A percentile compares a stretch with the other conserved stretches of the same genome.
phyloP scores from a whole-genome alignment of 345 rosid genomes.

The Luvunga scandens region DNA sequence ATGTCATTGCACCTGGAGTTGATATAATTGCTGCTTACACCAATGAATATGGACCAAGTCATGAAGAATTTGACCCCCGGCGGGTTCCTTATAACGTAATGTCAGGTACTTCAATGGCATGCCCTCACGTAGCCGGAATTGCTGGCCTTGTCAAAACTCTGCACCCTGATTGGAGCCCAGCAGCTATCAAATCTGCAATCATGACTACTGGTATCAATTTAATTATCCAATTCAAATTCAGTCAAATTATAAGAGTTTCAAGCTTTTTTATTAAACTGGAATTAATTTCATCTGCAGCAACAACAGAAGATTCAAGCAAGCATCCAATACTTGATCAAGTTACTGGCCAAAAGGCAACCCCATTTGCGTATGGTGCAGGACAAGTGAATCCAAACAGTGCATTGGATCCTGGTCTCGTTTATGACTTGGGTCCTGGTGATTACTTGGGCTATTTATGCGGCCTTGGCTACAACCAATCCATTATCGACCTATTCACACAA shows the following conservation, averaged over 20 bases:
- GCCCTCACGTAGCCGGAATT: slow-evolving; percentile 54
- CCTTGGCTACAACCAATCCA: neutral
- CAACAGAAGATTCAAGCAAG: slow-evolving; percentile 18
- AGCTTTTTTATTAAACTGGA: too few species aligned
- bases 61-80: slow-evolving; percentile 12
- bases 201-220: slow-evolving; percentile 45
- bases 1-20: slow-evolving; percentile 59
- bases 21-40: slow-evolving; percentile 42
- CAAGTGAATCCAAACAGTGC: slow-evolving; percentile 10
- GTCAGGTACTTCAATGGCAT: slow-evolving; percentile 63
- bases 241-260: too few species aligned
- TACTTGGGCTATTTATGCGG: neutral
- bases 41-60: slow-evolving; percentile 20
- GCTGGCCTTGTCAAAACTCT: slow-evolving; percentile 50
- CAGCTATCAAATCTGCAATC: slow-evolving; percentile 49
- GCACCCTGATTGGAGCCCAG: slow-evolving; percentile 51
- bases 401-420: slow-evolving; percentile 13
- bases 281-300: slow-evolving; percentile 23
- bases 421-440: neutral
- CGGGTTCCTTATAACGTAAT: slow-evolving; percentile 17
- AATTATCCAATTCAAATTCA: too few species aligned
- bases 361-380: neutral
- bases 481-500: neutral
- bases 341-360: neutral
- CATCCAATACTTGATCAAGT: slow-evolving; percentile 13